These are phyloP conservation scores for Cavenderia fasciculata DNA, from an alignment of 78 protist genomes.

Conservation along the genomic window DNA sequence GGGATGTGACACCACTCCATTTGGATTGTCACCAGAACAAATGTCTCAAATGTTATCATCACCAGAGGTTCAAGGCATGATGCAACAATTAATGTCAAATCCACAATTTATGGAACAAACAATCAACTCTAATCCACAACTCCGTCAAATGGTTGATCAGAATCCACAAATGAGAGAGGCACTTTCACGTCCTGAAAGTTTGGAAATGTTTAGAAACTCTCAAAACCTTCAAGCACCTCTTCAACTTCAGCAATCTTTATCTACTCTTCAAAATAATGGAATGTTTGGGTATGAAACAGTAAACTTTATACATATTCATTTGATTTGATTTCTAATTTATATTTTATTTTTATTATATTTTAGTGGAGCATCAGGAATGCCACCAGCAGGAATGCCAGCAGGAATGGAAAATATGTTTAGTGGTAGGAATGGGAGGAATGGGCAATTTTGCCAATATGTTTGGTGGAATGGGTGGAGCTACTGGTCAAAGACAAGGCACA, in stretches of 20 bases:
- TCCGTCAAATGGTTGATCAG: constrained; percentile 51
- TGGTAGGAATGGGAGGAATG: constrained; percentile 71
- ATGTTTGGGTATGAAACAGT: not conserved
- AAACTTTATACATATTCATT: not conserved
- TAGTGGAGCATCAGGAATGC: not conserved
- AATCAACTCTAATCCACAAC: constrained; percentile 68
- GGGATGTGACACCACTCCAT: constrained; percentile 78
- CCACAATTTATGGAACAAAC: constrained; percentile 85
- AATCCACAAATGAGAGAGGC: constrained; percentile 75
- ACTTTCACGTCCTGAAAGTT: constrained; percentile 57
- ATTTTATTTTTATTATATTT: not conserved
- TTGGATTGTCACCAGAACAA: constrained; percentile 53
- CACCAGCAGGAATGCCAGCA: not conserved
- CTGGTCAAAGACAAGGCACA: not conserved
- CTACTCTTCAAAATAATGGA: constrained; percentile 59
- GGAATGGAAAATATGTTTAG: constrained; percentile 24
- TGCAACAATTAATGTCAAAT: constrained; percentile 78
- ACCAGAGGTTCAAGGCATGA: constrained; percentile 77
- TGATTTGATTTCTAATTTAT: not conserved
- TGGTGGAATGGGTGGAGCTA: constrained; percentile 66
- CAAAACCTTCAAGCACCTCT: constrained; percentile 76
- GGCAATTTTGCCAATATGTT: constrained; percentile 68
- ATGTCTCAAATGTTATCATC: constrained; percentile 77
- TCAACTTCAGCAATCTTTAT: constrained; percentile 82
- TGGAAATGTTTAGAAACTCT: constrained; percentile 71